phyloP scores from a whole-genome alignment of 352 stramenopile species.

The Thalassiosira exigua region DNA sequence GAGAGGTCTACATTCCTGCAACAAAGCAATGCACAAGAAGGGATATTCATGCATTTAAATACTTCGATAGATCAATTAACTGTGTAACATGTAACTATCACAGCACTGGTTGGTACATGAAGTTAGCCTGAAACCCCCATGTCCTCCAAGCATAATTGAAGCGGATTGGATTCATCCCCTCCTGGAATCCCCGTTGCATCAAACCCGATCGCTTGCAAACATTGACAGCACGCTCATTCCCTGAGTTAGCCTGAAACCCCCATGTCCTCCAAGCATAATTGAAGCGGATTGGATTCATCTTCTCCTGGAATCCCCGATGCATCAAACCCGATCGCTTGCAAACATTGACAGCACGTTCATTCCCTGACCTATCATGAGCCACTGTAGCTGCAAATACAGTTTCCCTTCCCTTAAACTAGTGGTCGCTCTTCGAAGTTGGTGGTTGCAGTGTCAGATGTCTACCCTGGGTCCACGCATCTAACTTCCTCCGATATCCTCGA shows the following conservation, averaged over 20 bases:
- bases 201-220: slow-evolving; percentile 21
- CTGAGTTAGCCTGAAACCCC: slow-evolving; percentile 35
- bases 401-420: slow-evolving; percentile 21
- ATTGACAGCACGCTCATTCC: slow-evolving; percentile 29
- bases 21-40: too few species aligned
- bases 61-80: too few species aligned
- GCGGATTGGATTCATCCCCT: not conserved
- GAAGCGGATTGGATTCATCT: not conserved
- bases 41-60: too few species aligned
- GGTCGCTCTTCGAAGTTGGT: slow-evolving; percentile 19
- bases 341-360: slow-evolving; percentile 25
- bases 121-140: slow-evolving; percentile 39
- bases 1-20: too few species aligned
- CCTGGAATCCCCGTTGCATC: slow-evolving; percentile 16
- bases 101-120: too few species aligned
- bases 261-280: slow-evolving; percentile 22
- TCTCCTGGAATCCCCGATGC: slow-evolving; percentile 1
- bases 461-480: slow-evolving; percentile 14
- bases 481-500: slow-evolving; percentile 24
- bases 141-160: slow-evolving; percentile 17
- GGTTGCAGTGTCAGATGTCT: slow-evolving; percentile 28
- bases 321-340: slow-evolving; percentile 25
- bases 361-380: slow-evolving; percentile 21
- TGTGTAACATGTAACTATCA: too few species aligned
- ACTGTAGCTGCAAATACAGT: slow-evolving; percentile 21